Base-by-base conservation (phyloP, 352 stramenopile species). In the Globisporangium yorkense region DNA sequence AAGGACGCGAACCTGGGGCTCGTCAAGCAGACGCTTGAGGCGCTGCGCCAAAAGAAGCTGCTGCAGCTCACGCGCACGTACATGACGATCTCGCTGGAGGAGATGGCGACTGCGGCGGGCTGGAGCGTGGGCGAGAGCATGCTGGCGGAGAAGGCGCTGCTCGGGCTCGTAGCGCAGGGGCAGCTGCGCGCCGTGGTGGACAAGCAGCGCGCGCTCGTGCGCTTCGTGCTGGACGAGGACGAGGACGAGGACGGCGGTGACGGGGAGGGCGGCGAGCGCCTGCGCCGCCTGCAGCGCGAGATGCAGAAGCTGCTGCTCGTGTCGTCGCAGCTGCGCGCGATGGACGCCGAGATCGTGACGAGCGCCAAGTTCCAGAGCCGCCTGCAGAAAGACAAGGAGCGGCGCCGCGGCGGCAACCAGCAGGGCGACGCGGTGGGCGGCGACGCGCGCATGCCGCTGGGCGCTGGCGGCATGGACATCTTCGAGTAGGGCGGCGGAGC, bases 321-420 rank as follows among this genome's bases (percentile, higher is more conserved):
- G 39, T 78, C 83, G 16, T 65, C 71, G n/a, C 78, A 89, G 57
- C 63, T 90, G 51, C 79, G 80, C n/a, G 62, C 67, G 46, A 84
- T 93, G 74, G 83, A 93, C 61, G 72, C 78, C n/a, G 83, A 93
- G 62, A 67, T 93, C 18, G 79, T 93, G 4, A 90, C 80, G 59
- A 90, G 81, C 57, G 55, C 73, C 57, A 90, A 91, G 59, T 93
- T 93, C 63, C 79, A 91, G 63, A 75, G 65, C 54, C 79, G 77
- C 47, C 41, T 81, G 65, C 74, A 85, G 55, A 89, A 92, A 51
- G 83, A 92, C 44, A 89, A 89, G 57, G 83, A 92, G 33, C 79
- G 81, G 12, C 81, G 79, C 41, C 72, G 77, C 18, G 66, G 67
- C 48, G 67, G 74, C 59, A 77, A 78, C 59, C 67, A 77, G 54